Percentiles rank a stretch among this genome's conserved stretches.
Evolutionary conservation across 768 basidiomycete genomes (phyloP).

Genomic region (Rhizopogon vinicolor): DNA sequence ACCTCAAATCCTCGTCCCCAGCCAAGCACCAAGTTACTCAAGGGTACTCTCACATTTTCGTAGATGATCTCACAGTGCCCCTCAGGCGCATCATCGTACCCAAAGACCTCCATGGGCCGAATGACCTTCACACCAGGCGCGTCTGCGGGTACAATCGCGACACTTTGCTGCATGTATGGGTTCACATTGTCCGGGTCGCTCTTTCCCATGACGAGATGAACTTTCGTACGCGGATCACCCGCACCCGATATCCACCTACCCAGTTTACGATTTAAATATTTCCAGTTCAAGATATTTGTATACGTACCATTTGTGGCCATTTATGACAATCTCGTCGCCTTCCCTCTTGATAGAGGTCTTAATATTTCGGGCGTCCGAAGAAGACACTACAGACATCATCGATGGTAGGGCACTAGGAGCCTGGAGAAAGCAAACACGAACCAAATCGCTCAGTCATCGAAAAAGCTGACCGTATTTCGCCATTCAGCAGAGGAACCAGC

Average conservation of each 20-base stretch:
- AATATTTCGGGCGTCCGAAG: slow-evolving; percentile 94
- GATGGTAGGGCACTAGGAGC: slow-evolving; percentile 7
- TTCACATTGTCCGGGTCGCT: slow-evolving; percentile 82
- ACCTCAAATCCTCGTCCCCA: slow-evolving; percentile 97
- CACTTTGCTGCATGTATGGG: slow-evolving; percentile 81
- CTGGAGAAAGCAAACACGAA: slow-evolving; percentile 25
- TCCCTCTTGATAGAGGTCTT: slow-evolving; percentile 80
- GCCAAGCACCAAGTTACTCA: slow-evolving; percentile 79
- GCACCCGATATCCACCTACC: slow-evolving; percentile 96
- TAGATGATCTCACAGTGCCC: slow-evolving; percentile 97
- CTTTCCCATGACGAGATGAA: slow-evolving; percentile 95
- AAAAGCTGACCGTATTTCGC: slow-evolving; percentile 92
- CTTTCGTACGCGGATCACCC: slow-evolving; percentile 82
- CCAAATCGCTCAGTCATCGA: slow-evolving; percentile 96
- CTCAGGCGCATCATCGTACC: slow-evolving; percentile 93
- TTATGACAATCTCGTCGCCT: slow-evolving; percentile 86
- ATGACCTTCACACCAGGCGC: slow-evolving; percentile 83
- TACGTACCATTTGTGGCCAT: slow-evolving; percentile 90
- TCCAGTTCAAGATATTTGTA: slow-evolving; percentile 4
- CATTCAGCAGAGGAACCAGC: slow-evolving; percentile 83
- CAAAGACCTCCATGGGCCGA: slow-evolving; percentile 91
- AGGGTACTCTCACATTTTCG: slow-evolving; percentile 87
- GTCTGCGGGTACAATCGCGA: slow-evolving; percentile 91
- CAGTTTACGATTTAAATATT: background rate
- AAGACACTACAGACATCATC: slow-evolving; percentile 50